Evolutionary conservation across 2,329 filamentous ascomycete genomes (phyloP), one percentile per base, ranked within the genome.

Genomic region (Aspergillus felis): DNA sequence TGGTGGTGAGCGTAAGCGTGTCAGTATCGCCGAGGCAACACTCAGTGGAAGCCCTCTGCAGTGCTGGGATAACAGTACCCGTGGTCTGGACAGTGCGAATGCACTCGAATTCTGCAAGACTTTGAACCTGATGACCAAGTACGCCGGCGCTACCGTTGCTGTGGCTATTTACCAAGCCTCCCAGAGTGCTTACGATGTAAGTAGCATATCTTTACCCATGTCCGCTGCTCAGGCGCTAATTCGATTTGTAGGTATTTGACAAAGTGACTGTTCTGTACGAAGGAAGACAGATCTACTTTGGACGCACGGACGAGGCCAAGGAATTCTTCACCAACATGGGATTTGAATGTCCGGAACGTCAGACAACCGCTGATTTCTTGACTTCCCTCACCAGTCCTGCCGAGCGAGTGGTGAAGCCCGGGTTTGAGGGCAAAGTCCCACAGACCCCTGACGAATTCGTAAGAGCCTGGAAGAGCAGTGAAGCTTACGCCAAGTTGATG

Each of bases 221-320:
- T 47, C 20, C 6, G 20, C 44, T 24, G 49, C 54, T 44, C 17
- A 29, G 27, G 12, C 14, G 44, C 44, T 47, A 47, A 47, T 24
- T 47, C 1, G 32, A 24, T 29, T 69, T 67, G 38, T 77, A 84
- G 57, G 74, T 84, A 25, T 92, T 92, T 62, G 88, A 92, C 71
- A 91, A 91, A 69, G 84, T 84, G 0, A 81, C 84, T 0, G 86
- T 92, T 0, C 76, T 92, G 0, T 91, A 92, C 67, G 87, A 91
- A 64, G 90, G 90, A 1, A 81, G 87, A 1, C 84, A 92, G 68
- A 92, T 93, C 65, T 93, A 86, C 76, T 92, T 88, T 63, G 90
- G 90, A 0, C 82, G 81, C 0, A 84, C 85, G 0, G 69, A 68
- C 5, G 74, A 81, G 2, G 89, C 89, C 0, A 87, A 82, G 65